Percentiles rank a stretch among this genome's conserved stretches.
These are phyloP conservation scores for Dactylellina leptospora DNA, from an alignment of 2,329 filamentous ascomycete species.

Conservation along the genomic window DNA sequence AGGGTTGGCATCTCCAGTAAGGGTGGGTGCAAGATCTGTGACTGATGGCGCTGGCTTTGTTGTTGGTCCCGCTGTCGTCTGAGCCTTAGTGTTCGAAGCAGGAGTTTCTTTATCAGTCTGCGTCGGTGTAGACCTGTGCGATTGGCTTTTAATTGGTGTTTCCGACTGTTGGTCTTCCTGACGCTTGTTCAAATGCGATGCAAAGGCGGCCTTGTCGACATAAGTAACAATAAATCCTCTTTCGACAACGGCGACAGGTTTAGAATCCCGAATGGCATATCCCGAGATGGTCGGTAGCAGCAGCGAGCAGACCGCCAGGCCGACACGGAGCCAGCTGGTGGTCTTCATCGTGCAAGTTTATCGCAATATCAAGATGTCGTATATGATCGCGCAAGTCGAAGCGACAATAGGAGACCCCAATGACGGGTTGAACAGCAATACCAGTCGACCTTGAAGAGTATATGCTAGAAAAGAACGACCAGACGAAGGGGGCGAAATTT, in stretches of 20 bases:
- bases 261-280: slow-evolving; percentile 42
- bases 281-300: slow-evolving; percentile 39
- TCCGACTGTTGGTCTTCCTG: slow-evolving; percentile 24
- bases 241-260: slow-evolving; percentile 31
- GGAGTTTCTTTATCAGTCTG: slow-evolving; percentile 3
- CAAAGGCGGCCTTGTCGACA: slow-evolving; percentile 33
- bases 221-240: slow-evolving; percentile 46
- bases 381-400: not conserved
- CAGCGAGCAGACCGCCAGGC: slow-evolving; percentile 39
- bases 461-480: not conserved
- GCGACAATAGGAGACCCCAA: slow-evolving; percentile 3
- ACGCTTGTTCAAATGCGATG: slow-evolving; percentile 18
- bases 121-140: slow-evolving; percentile 6
- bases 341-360: slow-evolving; percentile 35
- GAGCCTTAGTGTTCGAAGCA: not conserved
- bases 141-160: not conserved
- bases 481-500: not conserved
- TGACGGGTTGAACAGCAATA: no score
- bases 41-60: slow-evolving; percentile 4
- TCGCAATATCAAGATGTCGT: slow-evolving; percentile 10
- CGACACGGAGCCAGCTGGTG: slow-evolving; percentile 44
- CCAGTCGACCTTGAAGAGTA: no score
- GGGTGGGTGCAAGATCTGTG: slow-evolving; percentile 18
- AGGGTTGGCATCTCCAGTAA: slow-evolving; percentile 7
- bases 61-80: not conserved